phyloP scores from a whole-genome alignment of 495 filamentous ascomycete species.

The Neurospora discreta region DNA sequence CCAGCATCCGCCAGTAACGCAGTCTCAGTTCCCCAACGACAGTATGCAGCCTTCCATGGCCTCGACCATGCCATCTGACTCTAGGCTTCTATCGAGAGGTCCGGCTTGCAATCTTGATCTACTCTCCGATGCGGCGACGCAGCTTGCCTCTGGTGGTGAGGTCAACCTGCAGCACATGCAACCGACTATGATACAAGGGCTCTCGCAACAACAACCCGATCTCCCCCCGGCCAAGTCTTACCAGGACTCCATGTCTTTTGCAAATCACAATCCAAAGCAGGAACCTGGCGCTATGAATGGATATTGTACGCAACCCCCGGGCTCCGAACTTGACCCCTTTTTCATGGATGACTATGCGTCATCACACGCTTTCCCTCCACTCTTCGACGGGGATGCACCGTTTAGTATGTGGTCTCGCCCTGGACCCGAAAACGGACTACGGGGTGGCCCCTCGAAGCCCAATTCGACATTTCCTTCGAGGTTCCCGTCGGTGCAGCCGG shows the following conservation, averaged over 20 bases:
- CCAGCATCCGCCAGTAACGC: slow-evolving; percentile 16
- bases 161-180: slow-evolving; percentile 37
- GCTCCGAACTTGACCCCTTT: slow-evolving; percentile 33
- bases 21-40: slow-evolving; percentile 25
- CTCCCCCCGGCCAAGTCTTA: slow-evolving; percentile 35
- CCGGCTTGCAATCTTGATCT: slow-evolving; percentile 41
- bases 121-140: slow-evolving; percentile 40
- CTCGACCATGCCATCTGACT: slow-evolving; percentile 27
- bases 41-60: slow-evolving; percentile 26
- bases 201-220: slow-evolving; percentile 24
- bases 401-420: slow-evolving; percentile 34
- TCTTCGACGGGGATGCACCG: slow-evolving; percentile 36
- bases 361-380: slow-evolving; percentile 36
- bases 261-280: slow-evolving; percentile 29
- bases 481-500: slow-evolving; percentile 56
- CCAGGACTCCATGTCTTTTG: slow-evolving; percentile 31
- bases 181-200: slow-evolving; percentile 31
- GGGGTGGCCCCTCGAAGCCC: slow-evolving; percentile 35
- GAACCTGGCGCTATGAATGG: slow-evolving; percentile 30
- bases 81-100: slow-evolving; percentile 30
- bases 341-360: slow-evolving; percentile 41
- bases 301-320: slow-evolving; percentile 27
- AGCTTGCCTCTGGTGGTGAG: slow-evolving; percentile 38
- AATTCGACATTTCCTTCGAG: slow-evolving; percentile 59
- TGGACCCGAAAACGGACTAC: slow-evolving; percentile 24